Evolutionary conservation across 768 basidiomycete species (phyloP), one percentile per base, ranked within the genome.

Genomic region (Tricholoma matsutake): DNA sequence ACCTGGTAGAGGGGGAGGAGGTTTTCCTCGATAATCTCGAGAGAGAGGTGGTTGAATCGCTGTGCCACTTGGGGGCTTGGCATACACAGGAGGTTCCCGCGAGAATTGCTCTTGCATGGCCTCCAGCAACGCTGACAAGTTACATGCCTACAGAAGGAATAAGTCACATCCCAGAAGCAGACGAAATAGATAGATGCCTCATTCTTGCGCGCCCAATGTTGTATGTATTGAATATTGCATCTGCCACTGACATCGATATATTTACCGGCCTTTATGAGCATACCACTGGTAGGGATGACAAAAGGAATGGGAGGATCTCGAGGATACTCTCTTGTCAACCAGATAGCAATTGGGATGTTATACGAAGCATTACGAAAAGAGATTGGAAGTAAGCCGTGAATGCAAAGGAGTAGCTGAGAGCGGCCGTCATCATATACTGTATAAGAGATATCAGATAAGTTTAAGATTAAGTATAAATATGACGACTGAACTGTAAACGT

Each of bases 351-450:
- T 3, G 97, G 97, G 67, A 98, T 98, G 73, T 99, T 94, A 80
- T 99, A 99, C 1, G 88, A 80, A 0, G 85, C 76, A 1, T 79
- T 75, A 54, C 89, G 83, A 77, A 86, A 96, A 0, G 83, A 74
- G 66, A 99, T 97, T 4, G 94, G 95, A 1, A 99, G 79, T 4
- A 98, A 84, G 9, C 97, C 97, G 69, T 97, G 92, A 3, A 96
- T 67, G 64, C 93, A 94, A 59, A 98, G 86, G 28, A 99, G 83
- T 16, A 98, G 81, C 69, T 96, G 94, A 0, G 93, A 89, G 37
- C 96, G 86, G 52, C 97, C 97, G 65, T 97, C 94, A 73, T 99
- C 94, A 76, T 92, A 95, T 0, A 91, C 94, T 97, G 65, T 52
- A 47, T 22, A 59, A n/a, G 54, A 66, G 37, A 58, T 52, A 57